Conservation (phyloP, 805 yeast genomes). For the Candida nemodendra region DNA sequence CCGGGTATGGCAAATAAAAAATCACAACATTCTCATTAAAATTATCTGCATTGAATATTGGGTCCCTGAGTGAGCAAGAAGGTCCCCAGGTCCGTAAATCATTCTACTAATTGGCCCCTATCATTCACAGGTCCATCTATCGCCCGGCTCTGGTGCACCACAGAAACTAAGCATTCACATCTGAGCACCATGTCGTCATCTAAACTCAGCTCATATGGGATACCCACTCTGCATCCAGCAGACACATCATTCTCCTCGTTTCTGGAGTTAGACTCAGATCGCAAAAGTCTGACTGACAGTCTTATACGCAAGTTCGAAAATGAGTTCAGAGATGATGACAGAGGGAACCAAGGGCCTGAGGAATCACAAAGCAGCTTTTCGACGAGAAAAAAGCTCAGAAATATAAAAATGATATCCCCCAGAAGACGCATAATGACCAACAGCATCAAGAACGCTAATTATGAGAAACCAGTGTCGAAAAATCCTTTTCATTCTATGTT, state of each 20-base stretch:
- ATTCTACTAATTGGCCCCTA: too few relatives aligned
- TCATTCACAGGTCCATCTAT: too few relatives aligned
- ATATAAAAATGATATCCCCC: slow-evolving; percentile 14
- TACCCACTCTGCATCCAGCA: background rate
- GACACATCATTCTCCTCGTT: background rate
- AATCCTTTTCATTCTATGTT: slow-evolving; percentile 18
- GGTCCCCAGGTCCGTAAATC: too few relatives aligned
- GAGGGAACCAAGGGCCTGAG: background rate
- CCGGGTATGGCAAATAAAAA: too few relatives aligned
- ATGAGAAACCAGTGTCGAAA: slow-evolving; percentile 9
- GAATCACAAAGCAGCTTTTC: background rate
- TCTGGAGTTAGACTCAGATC: slow-evolving; percentile 7
- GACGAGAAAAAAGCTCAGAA: slow-evolving; percentile 8
- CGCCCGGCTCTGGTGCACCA: too few relatives aligned
- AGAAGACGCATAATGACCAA: slow-evolving; percentile 11
- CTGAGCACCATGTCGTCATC: background rate
- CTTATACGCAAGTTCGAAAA: slow-evolving; percentile 18
- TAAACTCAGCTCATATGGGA: background rate
- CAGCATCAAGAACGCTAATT: slow-evolving; percentile 2
- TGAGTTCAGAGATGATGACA: slow-evolving; percentile 9
- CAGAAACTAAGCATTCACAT: too few relatives aligned
- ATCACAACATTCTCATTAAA: too few relatives aligned
- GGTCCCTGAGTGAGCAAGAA: too few relatives aligned
- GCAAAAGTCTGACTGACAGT: slow-evolving; percentile 17
- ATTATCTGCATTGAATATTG: too few relatives aligned